Base-by-base conservation (phyloP, 2,329 filamentous ascomycete species). In the Clarireedia paspali region DNA sequence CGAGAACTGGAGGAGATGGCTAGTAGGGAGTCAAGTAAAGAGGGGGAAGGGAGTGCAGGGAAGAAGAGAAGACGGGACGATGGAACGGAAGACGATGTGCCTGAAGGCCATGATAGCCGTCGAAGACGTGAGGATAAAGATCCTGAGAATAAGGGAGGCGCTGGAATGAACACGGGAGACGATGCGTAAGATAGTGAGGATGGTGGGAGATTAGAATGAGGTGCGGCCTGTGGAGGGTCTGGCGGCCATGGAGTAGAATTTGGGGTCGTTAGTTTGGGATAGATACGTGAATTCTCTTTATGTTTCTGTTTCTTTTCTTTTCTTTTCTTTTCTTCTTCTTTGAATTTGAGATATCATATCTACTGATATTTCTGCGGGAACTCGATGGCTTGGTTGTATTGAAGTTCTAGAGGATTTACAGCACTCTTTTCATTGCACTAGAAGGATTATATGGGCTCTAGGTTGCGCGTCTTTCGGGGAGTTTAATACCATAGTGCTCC, bases 1-100 rank as follows among this genome's bases (percentile, higher is more conserved):
- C 6, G 15, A 15, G 55, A 57, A 27, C 36, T 57, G 7, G 55
- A 57, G 1, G 44, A 54, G 26, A 27, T 39, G 55, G 26, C 15
- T 6, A 34, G 47, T 30, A 24, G 7, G 42, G 34, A 30, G 20
- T 20, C 10, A 17, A 5, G 3, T 36, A 24, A 6, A 24, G 26
- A 23, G 24, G 20, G 26, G 23, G 24, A 42, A 15, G 20, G 17
- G 20, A 42, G 20, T 14, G 27, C 3, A 20, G 34, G 36, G 34
- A 40, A 15, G 20, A 27, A 36, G 34, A 38, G 47, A 23, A n/a
- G 30, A n/a, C 10, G 24, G 30, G 30, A 50, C 7, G 47, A 15
- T 39, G n/a, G 9, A 39, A 17, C 26, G 6, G 39, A 38, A 10
- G 15, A n/a, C 15, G n/a, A 17, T n/a, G 39, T 20, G 39, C 20